These are phyloP conservation scores for Aspergillus pseudoterreus DNA, from an alignment of 2,329 filamentous ascomycete genomes.

Conservation along the genomic window DNA sequence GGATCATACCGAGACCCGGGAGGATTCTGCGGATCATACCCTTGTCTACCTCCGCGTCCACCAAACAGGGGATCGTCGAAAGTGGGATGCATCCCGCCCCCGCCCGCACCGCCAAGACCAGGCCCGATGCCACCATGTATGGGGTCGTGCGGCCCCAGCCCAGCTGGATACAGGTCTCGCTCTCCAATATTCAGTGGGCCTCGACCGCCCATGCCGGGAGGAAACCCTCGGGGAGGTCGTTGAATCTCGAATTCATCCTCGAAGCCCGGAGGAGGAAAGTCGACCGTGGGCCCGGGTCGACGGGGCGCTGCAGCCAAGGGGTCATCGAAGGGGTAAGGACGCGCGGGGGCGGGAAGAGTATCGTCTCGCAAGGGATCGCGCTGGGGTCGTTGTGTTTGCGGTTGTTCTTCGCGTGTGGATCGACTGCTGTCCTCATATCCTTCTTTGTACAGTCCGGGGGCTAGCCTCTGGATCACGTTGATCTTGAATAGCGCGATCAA, in stretches of 20 bases:
- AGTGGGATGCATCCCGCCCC: slow-evolving; percentile 93
- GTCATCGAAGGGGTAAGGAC: slow-evolving; percentile 65
- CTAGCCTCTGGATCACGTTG: slow-evolving; percentile 78
- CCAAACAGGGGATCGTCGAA: slow-evolving; percentile 87
- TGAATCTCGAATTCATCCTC: slow-evolving; percentile 89
- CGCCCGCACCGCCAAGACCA: slow-evolving; percentile 58
- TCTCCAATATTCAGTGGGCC: slow-evolving; percentile 72
- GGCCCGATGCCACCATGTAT: slow-evolving; percentile 65
- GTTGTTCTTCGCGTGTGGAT: slow-evolving; percentile 36
- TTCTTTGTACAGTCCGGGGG: slow-evolving; percentile 71
- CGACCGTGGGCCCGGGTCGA: slow-evolving; percentile 63
- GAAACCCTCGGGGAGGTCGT: slow-evolving; percentile 56
- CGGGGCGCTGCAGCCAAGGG: slow-evolving; percentile 60
- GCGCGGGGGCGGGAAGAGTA: slow-evolving; percentile 56
- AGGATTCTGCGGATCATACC: slow-evolving; percentile 69
- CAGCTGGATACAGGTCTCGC: slow-evolving; percentile 81
- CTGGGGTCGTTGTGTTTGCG: slow-evolving; percentile 30
- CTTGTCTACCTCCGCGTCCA: slow-evolving; percentile 49
- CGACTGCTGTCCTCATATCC: slow-evolving; percentile 64
- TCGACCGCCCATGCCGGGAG: slow-evolving; percentile 42
- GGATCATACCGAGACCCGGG: slow-evolving; percentile 93
- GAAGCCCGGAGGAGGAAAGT: slow-evolving; percentile 83
- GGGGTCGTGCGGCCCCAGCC: slow-evolving; percentile 81
- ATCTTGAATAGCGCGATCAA: slow-evolving; percentile 70
- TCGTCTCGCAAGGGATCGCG: slow-evolving; percentile 51